Percentiles rank a stretch among this genome's conserved stretches.
phyloP scores from a whole-genome alignment of 75 land plant species.

The Gnetum montanum region DNA sequence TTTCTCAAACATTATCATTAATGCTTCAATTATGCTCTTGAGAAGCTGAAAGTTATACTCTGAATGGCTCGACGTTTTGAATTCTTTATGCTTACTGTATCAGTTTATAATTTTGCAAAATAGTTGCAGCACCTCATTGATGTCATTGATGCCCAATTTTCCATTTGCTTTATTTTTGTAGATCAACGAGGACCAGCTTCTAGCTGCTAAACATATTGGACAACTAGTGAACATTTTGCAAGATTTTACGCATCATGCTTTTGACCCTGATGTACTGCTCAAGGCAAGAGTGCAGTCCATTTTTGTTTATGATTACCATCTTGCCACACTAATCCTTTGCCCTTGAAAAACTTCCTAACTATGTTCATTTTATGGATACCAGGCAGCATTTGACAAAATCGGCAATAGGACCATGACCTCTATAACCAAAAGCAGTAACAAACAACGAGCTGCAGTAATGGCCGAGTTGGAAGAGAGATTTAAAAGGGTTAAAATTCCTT shows the following conservation, averaged over 20 bases:
- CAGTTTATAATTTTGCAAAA: too few relatives aligned
- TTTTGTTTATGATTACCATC: too few relatives aligned
- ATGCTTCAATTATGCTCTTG: too few relatives aligned
- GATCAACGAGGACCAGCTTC: slow-evolving; percentile 89
- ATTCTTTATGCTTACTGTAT: too few relatives aligned
- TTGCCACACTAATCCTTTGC: too few relatives aligned
- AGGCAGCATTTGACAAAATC: slow-evolving; percentile 90
- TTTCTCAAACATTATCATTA: too few relatives aligned
- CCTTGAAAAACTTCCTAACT: too few relatives aligned
- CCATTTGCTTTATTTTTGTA: too few relatives aligned
- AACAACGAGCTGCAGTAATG: slow-evolving; percentile 73
- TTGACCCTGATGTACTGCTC: slow-evolving; percentile 85
- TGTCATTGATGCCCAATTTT: too few relatives aligned
- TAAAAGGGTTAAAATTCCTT: slow-evolving; percentile 36
- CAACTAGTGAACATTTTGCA: slow-evolving; percentile 70
- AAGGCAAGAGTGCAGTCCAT: slow-evolving; percentile 40
- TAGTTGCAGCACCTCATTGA: neutral
- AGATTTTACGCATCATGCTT: slow-evolving; percentile 48
- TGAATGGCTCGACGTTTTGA: too few relatives aligned
- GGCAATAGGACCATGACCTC: slow-evolving; percentile 60
- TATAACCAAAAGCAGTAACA: slow-evolving; percentile 73
- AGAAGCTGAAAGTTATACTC: too few relatives aligned
- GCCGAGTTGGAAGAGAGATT: slow-evolving; percentile 73
- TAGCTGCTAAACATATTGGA: slow-evolving; percentile 55
- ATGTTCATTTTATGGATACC: slow-evolving; percentile 4